phyloP scores from a whole-genome alignment of 1,139 yeast species.

The Kluyveromyces marxianus region DNA sequence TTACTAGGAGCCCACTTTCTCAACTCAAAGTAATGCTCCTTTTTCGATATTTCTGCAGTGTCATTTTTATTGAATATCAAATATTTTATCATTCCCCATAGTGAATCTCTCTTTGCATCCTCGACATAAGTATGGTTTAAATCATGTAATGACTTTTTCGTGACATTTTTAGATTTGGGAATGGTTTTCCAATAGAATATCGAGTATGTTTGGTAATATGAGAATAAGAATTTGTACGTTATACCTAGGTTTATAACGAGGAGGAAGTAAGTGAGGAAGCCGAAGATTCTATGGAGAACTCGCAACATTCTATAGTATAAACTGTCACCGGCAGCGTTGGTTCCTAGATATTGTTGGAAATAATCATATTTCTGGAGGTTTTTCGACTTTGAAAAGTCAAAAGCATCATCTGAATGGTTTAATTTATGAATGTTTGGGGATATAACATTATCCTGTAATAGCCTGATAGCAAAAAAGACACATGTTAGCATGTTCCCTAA shows the following conservation, averaged over 20 bases:
- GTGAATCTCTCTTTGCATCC: constrained; percentile 14
- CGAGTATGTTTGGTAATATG: constrained; percentile 18
- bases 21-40: constrained; percentile 40
- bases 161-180: constrained; percentile 18
- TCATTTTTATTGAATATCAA: constrained; percentile 15
- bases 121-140: constrained; percentile 20
- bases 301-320: constrained; percentile 13
- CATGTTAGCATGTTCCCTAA: constrained; percentile 37
- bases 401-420: constrained; percentile 18
- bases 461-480: constrained; percentile 27
- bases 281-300: constrained; percentile 12
- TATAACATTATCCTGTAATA: constrained; percentile 30
- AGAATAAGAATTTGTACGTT: constrained; percentile 17
- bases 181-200: constrained; percentile 16
- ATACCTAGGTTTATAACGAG: constrained; percentile 13
- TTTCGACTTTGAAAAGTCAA: constrained; percentile 25
- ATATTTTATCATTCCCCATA: constrained; percentile 19
- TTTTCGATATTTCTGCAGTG: constrained; percentile 26
- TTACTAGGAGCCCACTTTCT: constrained; percentile 54
- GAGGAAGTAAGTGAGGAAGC: constrained; percentile 8
- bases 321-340: neutral
- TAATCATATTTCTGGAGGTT: constrained; percentile 25
- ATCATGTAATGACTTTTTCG: constrained; percentile 16
- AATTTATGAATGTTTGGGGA: constrained; percentile 24
- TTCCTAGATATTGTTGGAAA: constrained; percentile 13